Evolutionary conservation across 23 red algal species (phyloP), one percentile per base, ranked within the genome.

Genomic region (Gracilariopsis chorda): DNA sequence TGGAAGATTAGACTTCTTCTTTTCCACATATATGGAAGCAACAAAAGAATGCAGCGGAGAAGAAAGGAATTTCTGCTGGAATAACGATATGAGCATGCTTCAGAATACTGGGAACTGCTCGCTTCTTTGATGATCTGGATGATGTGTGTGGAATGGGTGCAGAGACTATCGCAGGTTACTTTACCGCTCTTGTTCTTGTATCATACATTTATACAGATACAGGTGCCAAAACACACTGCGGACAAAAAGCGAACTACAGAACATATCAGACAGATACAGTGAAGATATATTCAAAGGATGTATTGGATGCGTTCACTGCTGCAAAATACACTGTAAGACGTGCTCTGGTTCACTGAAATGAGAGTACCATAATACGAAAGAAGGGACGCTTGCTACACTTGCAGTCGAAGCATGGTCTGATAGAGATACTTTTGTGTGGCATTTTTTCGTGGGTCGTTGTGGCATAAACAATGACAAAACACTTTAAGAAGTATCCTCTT

Each of bases 341-440:
- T 88, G 64, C 67, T 65, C 61, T 34, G 34, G n/a, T 23, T 61
- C 20, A 7, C 40, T 88, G 37, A 88, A 88, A 43, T 61, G 83
- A 43, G 63, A 88, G 40, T 88, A 71, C 51, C 67, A 88, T 55
- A 88, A 88, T 48, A 57, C 65, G 6, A 73, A 76, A 20, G 64
- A 69, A 57, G 39, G 61, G 33, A 76, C 49, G 24, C 33, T 75
- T 27, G 83, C 83, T 33, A 55, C 67, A 7, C 46, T 75, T 39
- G 48, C 59, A 17, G 61, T 67, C 35, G 83, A 88, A 56, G 67
- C 59, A 45, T 72, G 61, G 56, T 48, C 25, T 88, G 83, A 88
- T 76, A 27, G 12, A 21, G 41, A 72, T 46, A 56, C 51, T 24
- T 76, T 48, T 55, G 44, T 45, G 21, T 84, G 80, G 80, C 53